Evolutionary conservation across 495 filamentous ascomycete species (phyloP).

Genomic region (Chlorociboria aeruginascens): DNA sequence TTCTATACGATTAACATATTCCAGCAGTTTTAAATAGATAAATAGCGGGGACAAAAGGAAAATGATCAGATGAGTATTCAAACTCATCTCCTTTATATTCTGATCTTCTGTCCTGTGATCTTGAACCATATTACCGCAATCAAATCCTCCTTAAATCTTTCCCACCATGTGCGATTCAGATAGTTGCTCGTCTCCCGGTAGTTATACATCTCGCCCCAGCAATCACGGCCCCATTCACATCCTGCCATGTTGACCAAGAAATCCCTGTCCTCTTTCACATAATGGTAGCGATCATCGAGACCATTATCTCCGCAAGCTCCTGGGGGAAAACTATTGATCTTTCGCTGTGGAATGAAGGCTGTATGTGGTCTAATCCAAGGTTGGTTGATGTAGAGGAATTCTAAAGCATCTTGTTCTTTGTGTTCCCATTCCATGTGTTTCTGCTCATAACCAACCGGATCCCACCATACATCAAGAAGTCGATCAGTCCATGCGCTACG

Average conservation of each 20-base stretch:
- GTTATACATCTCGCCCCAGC: conserved; percentile 93
- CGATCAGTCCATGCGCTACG: conserved; percentile 84
- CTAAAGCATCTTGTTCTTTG: conserved; percentile 92
- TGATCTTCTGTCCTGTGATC: conserved; percentile 42
- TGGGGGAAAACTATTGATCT: conserved; percentile 85
- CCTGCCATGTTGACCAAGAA: conserved; percentile 99
- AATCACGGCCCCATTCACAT: conserved; percentile 92
- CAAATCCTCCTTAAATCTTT: conserved; percentile 51
- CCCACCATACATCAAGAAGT: conserved; percentile 95
- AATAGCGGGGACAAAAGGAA: neutral
- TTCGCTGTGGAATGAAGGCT: conserved; percentile 82
- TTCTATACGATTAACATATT: neutral
- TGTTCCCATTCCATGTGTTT: conserved; percentile 99
- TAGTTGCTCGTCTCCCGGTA: conserved; percentile 81
- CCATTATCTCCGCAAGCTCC: conserved; percentile 78
- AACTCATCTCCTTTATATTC: conserved; percentile 21
- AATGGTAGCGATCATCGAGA: conserved; percentile 69
- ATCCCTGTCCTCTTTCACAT: conserved; percentile 72
- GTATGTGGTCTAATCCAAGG: conserved; percentile 86
- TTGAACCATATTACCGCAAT: conserved; percentile 40
- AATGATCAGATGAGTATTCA: no score
- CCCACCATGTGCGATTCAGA: conserved; percentile 73
- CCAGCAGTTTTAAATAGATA: neutral
- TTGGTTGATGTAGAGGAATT: conserved; percentile 83
- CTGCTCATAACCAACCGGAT: conserved; percentile 94